Evolutionary conservation across 2,329 filamentous ascomycete species (phyloP).

Genomic region (Xylaria hypoxylon): DNA sequence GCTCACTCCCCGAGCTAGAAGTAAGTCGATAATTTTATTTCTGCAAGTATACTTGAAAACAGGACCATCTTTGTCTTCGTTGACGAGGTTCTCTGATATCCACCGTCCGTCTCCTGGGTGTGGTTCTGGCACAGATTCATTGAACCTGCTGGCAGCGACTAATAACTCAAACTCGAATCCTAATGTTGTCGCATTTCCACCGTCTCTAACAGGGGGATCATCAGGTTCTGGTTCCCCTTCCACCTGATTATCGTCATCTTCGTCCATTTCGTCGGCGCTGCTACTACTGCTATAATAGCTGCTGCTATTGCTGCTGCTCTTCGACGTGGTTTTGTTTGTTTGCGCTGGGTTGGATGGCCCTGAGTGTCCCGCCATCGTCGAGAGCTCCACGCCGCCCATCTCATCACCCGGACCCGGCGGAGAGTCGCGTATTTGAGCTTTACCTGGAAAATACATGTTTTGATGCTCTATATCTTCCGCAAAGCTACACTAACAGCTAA

Average conservation of each 20-base stretch:
- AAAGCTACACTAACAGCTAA: not conserved
- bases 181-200: conserved; percentile 34
- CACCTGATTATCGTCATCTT: not conserved
- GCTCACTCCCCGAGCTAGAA: conserved; percentile 11
- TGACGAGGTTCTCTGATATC: conserved; percentile 10
- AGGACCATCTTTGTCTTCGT: fast-evolving
- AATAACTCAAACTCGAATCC: conserved; percentile 44
- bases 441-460: too few species aligned
- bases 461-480: not conserved
- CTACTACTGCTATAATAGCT: too few species aligned
- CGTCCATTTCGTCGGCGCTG: too few species aligned
- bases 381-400: not conserved
- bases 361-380: too few species aligned
- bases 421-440: not conserved
- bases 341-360: too few species aligned
- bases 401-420: not conserved
- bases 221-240: conserved; percentile 2
- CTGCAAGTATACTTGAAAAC: conserved; percentile 22
- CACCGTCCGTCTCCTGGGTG: conserved; percentile 39
- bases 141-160: conserved; percentile 14
- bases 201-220: not conserved
- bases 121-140: conserved; percentile 15
- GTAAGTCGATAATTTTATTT: conserved; percentile 39
- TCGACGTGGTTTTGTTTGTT: too few species aligned
- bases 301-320: too few species aligned